Percentiles rank a stretch among this genome's conserved stretches.
Conservation (phyloP, 2,329 filamentous ascomycete genomes). For the Fusarium sp. region DNA sequence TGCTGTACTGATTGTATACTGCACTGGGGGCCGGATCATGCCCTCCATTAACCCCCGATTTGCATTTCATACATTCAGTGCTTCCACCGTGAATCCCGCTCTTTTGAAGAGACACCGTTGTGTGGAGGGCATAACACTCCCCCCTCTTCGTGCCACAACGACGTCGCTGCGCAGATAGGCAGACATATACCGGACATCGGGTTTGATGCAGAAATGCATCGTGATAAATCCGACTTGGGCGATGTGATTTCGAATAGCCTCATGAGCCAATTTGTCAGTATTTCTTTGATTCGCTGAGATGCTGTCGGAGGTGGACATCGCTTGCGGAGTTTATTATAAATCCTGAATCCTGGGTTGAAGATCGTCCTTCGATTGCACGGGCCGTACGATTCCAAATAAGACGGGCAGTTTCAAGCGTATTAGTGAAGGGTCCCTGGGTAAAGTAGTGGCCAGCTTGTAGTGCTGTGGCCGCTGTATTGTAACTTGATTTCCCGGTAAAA, state of each 20-base stretch:
- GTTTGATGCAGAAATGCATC: background rate
- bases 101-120: slow-evolving; percentile 39
- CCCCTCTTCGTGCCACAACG: slow-evolving; percentile 34
- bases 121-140: slow-evolving; percentile 30
- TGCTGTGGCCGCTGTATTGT: background rate
- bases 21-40: slow-evolving; percentile 4
- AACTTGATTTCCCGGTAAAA: background rate
- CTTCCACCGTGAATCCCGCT: slow-evolving; percentile 32
- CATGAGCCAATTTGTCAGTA: slow-evolving; percentile 19
- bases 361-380: slow-evolving; percentile 22
- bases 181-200: slow-evolving; percentile 6
- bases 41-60: slow-evolving; percentile 18
- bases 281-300: slow-evolving; percentile 2
- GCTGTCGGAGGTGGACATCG: background rate
- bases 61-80: slow-evolving; percentile 17
- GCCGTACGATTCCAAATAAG: slow-evolving; percentile 23
- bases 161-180: slow-evolving; percentile 32
- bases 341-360: slow-evolving; percentile 7
- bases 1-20: background rate
- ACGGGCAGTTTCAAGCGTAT: slow-evolving; percentile 33
- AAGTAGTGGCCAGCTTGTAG: slow-evolving; percentile 1
- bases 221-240: background rate
- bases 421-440: slow-evolving; percentile 1
- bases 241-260: slow-evolving; percentile 8
- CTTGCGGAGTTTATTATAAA: slow-evolving; percentile 34